These are phyloP conservation scores for Globisporangium yorkense DNA, from an alignment of 352 stramenopile genomes.

Conservation along the genomic window DNA sequence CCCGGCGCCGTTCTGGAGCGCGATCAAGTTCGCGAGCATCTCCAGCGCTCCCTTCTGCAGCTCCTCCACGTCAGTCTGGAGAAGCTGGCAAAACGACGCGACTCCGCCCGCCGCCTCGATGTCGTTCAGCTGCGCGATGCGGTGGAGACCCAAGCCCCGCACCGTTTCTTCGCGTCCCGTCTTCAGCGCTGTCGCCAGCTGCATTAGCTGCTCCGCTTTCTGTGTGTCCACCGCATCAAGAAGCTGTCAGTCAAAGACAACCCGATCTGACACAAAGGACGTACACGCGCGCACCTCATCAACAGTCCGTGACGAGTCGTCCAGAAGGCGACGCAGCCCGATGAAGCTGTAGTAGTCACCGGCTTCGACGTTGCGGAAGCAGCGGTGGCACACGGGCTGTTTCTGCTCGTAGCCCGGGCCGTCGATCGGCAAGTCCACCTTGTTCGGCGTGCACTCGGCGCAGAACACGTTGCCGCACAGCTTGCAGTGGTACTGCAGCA, in stretches of 20 bases:
- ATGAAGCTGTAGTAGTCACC: conserved; percentile 76
- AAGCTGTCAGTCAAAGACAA: not conserved
- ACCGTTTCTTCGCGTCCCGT: conserved; percentile 55
- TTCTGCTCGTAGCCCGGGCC: conserved; percentile 57
- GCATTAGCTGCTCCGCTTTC: conserved; percentile 64
- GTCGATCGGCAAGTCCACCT: conserved; percentile 57
- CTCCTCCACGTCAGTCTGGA: conserved; percentile 44
- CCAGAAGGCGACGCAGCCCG: conserved; percentile 47
- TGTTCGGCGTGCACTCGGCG: conserved; percentile 66
- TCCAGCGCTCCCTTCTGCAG: conserved; percentile 56
- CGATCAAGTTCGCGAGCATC: conserved; percentile 72
- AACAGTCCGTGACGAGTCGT: conserved; percentile 29
- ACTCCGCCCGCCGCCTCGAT: conserved; percentile 76
- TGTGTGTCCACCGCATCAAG: conserved; percentile 12
- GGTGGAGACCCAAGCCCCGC: conserved; percentile 60
- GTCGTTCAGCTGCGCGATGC: conserved; percentile 80
- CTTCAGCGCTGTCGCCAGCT: conserved; percentile 51
- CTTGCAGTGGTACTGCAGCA: conserved; percentile 55
- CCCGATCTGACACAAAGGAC: not conserved
- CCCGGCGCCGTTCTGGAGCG: conserved; percentile 62
- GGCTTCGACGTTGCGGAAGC: conserved; percentile 61
- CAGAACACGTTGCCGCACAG: conserved; percentile 76
- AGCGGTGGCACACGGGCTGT: conserved; percentile 66
- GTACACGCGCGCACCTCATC: conserved; percentile 23
- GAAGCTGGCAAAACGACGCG: conserved; percentile 59